phyloP scores from a whole-genome alignment of 1,284 basidiomycete species.

The Ceratobasidium sp. region DNA sequence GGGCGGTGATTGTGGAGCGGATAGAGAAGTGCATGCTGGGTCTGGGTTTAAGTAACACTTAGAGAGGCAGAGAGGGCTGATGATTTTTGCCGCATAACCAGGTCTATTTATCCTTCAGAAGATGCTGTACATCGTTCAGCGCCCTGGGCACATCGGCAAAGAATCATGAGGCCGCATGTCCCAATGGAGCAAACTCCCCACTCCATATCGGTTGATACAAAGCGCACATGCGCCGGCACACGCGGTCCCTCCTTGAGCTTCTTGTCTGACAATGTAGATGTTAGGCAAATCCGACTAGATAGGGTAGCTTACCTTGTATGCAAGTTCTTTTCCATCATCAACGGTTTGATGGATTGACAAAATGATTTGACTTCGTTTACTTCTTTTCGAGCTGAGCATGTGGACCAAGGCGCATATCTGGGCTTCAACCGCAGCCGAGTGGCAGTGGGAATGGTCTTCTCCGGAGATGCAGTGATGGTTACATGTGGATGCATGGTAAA shows the following conservation, averaged over 20 bases:
- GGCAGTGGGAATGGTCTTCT: not conserved
- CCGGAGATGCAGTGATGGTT: not conserved
- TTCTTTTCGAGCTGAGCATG: slow-evolving; percentile 1
- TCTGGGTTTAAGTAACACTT: slow-evolving; percentile 18
- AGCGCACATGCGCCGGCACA: not conserved
- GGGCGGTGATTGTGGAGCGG: slow-evolving; percentile 51
- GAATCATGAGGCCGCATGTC: not conserved
- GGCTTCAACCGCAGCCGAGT: not conserved
- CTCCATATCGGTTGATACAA: no score
- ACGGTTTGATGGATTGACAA: not conserved
- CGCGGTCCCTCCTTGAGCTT: not conserved
- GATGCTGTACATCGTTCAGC: not conserved
- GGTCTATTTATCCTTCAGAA: not conserved
- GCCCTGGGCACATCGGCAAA: not conserved
- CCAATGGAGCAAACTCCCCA: not conserved
- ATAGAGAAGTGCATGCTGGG: slow-evolving; percentile 49
- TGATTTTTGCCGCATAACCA: not conserved
- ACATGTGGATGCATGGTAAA: not conserved
- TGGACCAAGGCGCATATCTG: not conserved
- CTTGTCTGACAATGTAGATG: not conserved
- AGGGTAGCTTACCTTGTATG: not conserved
- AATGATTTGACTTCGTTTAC: not conserved
- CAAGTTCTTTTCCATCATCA: not conserved
- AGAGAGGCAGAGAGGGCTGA: no score
- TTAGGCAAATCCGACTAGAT: not conserved